A percentile compares a stretch with the other conserved stretches of the same genome.
Conservation (phyloP, 805 yeast genomes). For the Blastobotrys peoriensis region DNA sequence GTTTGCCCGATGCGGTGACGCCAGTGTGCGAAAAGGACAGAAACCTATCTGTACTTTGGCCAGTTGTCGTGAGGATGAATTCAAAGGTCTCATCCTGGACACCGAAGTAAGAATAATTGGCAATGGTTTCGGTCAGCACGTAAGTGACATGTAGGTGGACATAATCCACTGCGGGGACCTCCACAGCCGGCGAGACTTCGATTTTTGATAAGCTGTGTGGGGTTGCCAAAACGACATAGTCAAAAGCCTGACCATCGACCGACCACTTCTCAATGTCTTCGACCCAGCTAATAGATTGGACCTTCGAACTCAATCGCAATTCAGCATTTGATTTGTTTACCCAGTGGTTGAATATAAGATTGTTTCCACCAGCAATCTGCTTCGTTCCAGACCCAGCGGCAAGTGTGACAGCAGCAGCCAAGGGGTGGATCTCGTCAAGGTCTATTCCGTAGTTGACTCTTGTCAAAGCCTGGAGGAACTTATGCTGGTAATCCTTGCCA, state of each 20-base stretch:
- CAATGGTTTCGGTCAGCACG: constrained; percentile 4
- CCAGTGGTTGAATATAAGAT: constrained; percentile 38
- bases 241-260: constrained; percentile 27
- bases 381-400: constrained; percentile 34
- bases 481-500: constrained; percentile 24
- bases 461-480: constrained; percentile 37
- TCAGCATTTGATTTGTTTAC: constrained; percentile 33
- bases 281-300: constrained; percentile 20
- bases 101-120: constrained; percentile 11
- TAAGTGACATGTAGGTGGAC: constrained; percentile 36
- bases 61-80: constrained; percentile 8
- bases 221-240: constrained; percentile 41
- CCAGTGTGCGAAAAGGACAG: constrained; percentile 11
- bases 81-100: constrained; percentile 1
- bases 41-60: constrained; percentile 4
- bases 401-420: constrained; percentile 37
- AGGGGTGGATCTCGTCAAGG: constrained; percentile 37
- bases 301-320: constrained; percentile 28
- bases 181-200: constrained; percentile 7
- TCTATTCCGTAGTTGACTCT: constrained; percentile 42
- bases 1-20: constrained; percentile 15
- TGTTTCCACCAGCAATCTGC: constrained; percentile 41
- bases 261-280: constrained; percentile 6
- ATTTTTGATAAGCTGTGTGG: constrained; percentile 35
- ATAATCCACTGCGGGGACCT: constrained; percentile 30